phyloP scores from a whole-genome alignment of 345 rosid genomes.

The Sonneratia caseolaris region DNA sequence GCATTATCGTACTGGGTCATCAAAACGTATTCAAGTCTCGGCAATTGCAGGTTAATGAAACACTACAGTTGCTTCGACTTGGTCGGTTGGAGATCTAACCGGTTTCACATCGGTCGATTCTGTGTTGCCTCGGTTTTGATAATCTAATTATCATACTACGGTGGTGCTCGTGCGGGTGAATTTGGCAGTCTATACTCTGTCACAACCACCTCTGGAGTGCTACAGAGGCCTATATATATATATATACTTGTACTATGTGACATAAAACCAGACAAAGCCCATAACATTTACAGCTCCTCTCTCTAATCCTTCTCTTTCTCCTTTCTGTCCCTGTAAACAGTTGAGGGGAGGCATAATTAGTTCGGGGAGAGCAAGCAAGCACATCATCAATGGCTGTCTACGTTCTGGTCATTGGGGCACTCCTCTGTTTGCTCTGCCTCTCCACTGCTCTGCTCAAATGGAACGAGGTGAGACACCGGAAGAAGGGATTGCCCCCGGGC shows the following conservation, averaged over 20 bases:
- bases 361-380: conserved; percentile 3
- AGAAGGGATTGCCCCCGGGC: conserved; percentile 85
- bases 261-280: conserved; percentile 10
- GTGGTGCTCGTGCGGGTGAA: neutral
- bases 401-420: conserved; percentile 31
- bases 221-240: conserved; percentile 6
- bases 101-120: neutral
- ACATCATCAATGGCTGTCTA: conserved; percentile 47
- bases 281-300: conserved; percentile 12
- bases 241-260: conserved; percentile 8
- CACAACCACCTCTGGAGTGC: conserved; percentile 2
- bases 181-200: neutral
- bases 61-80: no score
- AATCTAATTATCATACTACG: neutral
- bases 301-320: neutral
- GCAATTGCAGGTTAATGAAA: no score
- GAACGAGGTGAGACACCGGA: conserved; percentile 66
- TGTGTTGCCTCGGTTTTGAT: neutral
- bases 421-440: conserved; percentile 39
- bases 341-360: neutral
- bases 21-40: no score
- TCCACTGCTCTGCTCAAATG: conserved; percentile 63
- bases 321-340: conserved; percentile 6
- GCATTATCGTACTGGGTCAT: no score
- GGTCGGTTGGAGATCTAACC: no score